Percentiles rank a stretch among this genome's conserved stretches.
Evolutionary conservation across 345 rosid genomes (phyloP).

Genomic region (Acer campestre): DNA sequence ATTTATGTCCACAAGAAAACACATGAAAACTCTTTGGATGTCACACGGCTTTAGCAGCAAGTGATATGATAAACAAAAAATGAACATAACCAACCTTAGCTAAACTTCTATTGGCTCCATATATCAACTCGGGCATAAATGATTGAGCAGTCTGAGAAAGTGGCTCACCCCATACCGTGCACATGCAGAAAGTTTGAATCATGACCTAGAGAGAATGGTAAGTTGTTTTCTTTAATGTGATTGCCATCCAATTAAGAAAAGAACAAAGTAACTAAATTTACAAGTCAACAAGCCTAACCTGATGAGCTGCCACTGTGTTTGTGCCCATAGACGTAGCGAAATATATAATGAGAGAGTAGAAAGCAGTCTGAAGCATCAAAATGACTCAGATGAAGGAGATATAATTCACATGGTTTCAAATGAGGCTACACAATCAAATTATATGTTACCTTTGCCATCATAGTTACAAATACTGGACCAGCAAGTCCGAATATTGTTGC

Average conservation of each 20-base stretch:
- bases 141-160: slow-evolving; percentile 97
- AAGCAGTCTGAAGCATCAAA: slow-evolving; percentile 61
- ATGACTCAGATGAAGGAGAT: slow-evolving; percentile 19
- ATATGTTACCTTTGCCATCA: slow-evolving; percentile 59
- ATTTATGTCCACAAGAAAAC: background rate
- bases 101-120: slow-evolving; percentile 64
- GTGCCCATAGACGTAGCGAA: slow-evolving; percentile 91
- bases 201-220: slow-evolving; percentile 49
- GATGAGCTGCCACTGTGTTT: slow-evolving; percentile 80
- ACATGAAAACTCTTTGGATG: background rate
- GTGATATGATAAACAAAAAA: background rate
- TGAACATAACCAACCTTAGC: slow-evolving; percentile 47
- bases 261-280: slow-evolving; percentile 3
- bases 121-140: slow-evolving; percentile 85
- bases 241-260: slow-evolving; percentile 3
- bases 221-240: slow-evolving; percentile 6
- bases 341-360: slow-evolving; percentile 76
- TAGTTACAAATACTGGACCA: slow-evolving; percentile 65
- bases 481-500: slow-evolving; percentile 62
- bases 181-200: slow-evolving; percentile 72
- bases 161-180: slow-evolving; percentile 82
- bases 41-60: background rate
- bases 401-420: slow-evolving; percentile 5
- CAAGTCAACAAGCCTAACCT: slow-evolving; percentile 43
- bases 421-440: slow-evolving; percentile 9